phyloP scores from a whole-genome alignment of 768 basidiomycete species.

The Mycena kentingensis region DNA sequence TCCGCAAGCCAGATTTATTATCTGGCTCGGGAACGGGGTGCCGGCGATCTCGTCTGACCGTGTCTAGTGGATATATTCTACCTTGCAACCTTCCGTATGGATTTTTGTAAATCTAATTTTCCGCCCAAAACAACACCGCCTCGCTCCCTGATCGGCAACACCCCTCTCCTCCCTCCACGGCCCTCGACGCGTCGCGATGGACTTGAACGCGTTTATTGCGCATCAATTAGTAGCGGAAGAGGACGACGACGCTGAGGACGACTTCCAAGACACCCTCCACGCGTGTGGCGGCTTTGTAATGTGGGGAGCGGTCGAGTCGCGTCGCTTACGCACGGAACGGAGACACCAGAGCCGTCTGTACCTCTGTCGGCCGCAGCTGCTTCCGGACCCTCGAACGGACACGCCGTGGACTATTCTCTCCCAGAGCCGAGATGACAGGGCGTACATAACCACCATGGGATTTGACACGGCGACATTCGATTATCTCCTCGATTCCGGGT shows the following conservation, averaged over 20 bases:
- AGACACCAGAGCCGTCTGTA: slow-evolving; percentile 25
- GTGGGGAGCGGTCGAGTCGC: slow-evolving; percentile 2
- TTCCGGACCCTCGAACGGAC: slow-evolving; percentile 32
- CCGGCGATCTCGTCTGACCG: too few relatives aligned
- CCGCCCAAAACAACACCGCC: too few relatives aligned
- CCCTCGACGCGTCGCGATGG: too few relatives aligned
- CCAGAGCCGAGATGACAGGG: slow-evolving; percentile 33
- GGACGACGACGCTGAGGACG: not conserved
- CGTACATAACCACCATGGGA: slow-evolving; percentile 50
- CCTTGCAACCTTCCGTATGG: too few relatives aligned
- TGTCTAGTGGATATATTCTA: too few relatives aligned
- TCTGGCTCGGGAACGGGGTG: too few relatives aligned
- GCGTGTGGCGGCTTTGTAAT: slow-evolving; percentile 2
- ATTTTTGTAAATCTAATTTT: too few relatives aligned
- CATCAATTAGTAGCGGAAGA: not conserved
- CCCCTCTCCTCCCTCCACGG: too few relatives aligned
- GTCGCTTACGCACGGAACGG: not conserved
- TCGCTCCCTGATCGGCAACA: too few relatives aligned
- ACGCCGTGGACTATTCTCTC: slow-evolving; percentile 42
- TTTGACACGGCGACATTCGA: slow-evolving; percentile 41
- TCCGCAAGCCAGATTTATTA: too few relatives aligned
- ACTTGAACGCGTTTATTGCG: not conserved
- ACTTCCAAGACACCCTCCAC: too few relatives aligned
- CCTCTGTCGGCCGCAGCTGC: slow-evolving; percentile 33
- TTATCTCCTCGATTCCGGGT: slow-evolving; percentile 35